Conservation (phyloP, 1,284 basidiomycete species). For the Pyrrhoderma noxium region DNA sequence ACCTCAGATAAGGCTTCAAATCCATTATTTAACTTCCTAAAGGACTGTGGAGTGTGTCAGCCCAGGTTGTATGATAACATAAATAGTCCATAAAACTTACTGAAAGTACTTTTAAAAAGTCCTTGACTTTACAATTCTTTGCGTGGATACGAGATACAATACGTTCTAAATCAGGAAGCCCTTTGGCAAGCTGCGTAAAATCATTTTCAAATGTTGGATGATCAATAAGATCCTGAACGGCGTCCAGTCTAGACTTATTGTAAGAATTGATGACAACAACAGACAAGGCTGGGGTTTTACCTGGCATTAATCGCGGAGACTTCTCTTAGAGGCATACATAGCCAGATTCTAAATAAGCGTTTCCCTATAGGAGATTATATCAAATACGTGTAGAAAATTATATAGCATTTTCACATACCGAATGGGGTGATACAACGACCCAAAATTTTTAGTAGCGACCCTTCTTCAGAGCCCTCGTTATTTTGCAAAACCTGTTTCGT, state of each 20-base stretch:
- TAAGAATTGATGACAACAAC: slow-evolving; percentile 8
- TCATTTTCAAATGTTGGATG: slow-evolving; percentile 68
- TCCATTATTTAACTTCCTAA: slow-evolving; percentile 65
- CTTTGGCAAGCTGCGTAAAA: slow-evolving; percentile 71
- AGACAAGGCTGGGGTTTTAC: slow-evolving; percentile 31
- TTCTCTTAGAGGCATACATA: slow-evolving; percentile 82
- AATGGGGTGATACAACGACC: slow-evolving; percentile 85
- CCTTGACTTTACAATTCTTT: slow-evolving; percentile 77
- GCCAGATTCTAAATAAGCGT: slow-evolving; percentile 88
- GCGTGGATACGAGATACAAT: slow-evolving; percentile 92
- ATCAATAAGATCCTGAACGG: slow-evolving; percentile 81
- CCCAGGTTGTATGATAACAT: not conserved
- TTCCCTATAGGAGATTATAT: slow-evolving; percentile 50
- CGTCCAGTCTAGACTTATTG: slow-evolving; percentile 61
- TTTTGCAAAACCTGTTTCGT: slow-evolving; percentile 69
- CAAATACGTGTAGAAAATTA: no score
- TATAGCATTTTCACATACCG: no score
- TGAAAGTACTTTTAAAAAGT: slow-evolving; percentile 76
- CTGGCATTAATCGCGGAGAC: slow-evolving; percentile 81
- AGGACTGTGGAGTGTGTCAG: slow-evolving; percentile 47
- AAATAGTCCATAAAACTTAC: slow-evolving; percentile 39
- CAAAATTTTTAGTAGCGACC: slow-evolving; percentile 79
- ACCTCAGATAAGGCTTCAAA: slow-evolving; percentile 56
- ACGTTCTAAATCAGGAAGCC: slow-evolving; percentile 88
- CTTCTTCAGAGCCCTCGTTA: slow-evolving; percentile 86